Evolutionary conservation across 108 stramenopile genomes (phyloP).

Genomic region (Nitzschia inconspicua): DNA sequence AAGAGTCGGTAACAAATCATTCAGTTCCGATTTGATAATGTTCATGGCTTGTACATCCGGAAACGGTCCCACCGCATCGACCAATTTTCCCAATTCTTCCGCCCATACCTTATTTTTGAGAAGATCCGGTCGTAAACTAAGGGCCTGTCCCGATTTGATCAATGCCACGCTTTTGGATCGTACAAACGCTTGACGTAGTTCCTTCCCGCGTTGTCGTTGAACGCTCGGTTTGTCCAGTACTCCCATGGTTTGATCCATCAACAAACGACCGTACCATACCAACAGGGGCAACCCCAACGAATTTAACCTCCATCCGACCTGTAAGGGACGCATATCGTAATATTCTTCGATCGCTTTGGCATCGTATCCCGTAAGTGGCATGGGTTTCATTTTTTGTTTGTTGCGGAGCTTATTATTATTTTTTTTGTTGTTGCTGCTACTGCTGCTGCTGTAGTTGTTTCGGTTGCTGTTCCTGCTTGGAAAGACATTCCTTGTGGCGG

Average conservation of each 20-base stretch:
- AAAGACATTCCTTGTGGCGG: not conserved
- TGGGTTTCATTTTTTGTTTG: slow-evolving; percentile 44
- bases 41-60: slow-evolving; percentile 75
- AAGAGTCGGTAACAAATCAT: slow-evolving; percentile 46
- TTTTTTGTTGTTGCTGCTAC: slow-evolving; percentile 1
- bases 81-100: slow-evolving; percentile 79
- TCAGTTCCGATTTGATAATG: slow-evolving; percentile 68
- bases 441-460: slow-evolving; percentile 1
- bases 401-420: not conserved
- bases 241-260: slow-evolving; percentile 60
- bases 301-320: slow-evolving; percentile 73
- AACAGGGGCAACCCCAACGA: slow-evolving; percentile 69
- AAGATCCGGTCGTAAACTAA: slow-evolving; percentile 79
- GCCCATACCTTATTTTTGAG: slow-evolving; percentile 74
- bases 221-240: slow-evolving; percentile 42
- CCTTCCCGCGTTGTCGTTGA: slow-evolving; percentile 64
- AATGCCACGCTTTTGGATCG: slow-evolving; percentile 68
- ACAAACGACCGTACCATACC: slow-evolving; percentile 72
- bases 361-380: slow-evolving; percentile 72
- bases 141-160: slow-evolving; percentile 80
- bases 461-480: not conserved
- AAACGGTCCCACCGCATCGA: slow-evolving; percentile 84
- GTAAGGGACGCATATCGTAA: slow-evolving; percentile 72
- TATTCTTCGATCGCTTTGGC: slow-evolving; percentile 55
- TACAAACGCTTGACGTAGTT: slow-evolving; percentile 64